These are phyloP conservation scores for Planoprotostelium fungivorum DNA, from an alignment of 78 protist species.

Conservation along the genomic window DNA sequence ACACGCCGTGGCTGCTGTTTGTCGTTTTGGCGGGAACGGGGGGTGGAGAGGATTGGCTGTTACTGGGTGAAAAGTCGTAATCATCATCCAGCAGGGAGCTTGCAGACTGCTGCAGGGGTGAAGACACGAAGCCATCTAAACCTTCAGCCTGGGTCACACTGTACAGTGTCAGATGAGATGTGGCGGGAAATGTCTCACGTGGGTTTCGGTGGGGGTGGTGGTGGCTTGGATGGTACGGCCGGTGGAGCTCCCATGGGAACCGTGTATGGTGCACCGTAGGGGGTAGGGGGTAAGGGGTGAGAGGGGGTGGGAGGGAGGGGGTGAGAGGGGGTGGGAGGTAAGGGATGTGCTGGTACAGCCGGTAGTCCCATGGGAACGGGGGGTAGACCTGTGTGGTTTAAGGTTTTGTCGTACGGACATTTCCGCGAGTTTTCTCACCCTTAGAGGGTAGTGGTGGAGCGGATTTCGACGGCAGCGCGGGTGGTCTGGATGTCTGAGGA, in stretches of 20 bases:
- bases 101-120: no score
- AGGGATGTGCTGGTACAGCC: background rate
- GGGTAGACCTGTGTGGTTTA: background rate
- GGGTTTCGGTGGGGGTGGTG: slow-evolving; percentile 1
- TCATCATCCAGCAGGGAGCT: background rate
- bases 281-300: background rate
- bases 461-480: background rate
- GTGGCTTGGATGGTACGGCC: background rate
- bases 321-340: background rate
- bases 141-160: no score
- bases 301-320: background rate
- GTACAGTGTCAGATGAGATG: no score
- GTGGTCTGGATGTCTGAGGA: background rate
- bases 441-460: background rate
- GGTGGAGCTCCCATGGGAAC: background rate
- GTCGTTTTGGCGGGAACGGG: background rate
- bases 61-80: background rate
- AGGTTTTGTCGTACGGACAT: background rate
- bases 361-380: background rate
- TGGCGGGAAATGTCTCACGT: background rate
- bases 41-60: background rate
- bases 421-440: no score
- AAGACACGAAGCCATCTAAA: no score
- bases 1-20: no score
- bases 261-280: background rate